Base-by-base conservation (phyloP, 371 early-diverging fungal genomes). In the Massospora cicadina region DNA sequence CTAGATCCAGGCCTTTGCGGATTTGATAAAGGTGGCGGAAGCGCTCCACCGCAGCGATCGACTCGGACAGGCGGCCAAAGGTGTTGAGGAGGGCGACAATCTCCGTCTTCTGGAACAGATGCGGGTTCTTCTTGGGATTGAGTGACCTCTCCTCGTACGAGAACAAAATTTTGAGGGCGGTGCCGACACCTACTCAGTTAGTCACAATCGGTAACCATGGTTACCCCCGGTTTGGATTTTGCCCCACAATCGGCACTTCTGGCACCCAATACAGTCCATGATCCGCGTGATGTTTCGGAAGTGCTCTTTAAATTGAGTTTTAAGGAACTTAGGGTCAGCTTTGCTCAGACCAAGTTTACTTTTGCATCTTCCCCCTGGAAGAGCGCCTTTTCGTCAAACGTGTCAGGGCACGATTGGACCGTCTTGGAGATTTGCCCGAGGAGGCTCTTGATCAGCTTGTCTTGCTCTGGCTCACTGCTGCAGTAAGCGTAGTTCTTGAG, bases 221-320 rank as follows among this genome's bases (percentile, higher is more conserved):
- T 62, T 62, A 62, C 90, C 90, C 30, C 80, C 73, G 17, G 85
- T 83, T 70, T 91, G 89, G 25, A 86, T 68, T 68, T 98, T 99
- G 25, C 98, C 98, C 99, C 99, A 99, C 31, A 99, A 75, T 61
- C 92, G 76, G 70, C 99, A 99, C 73, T 97, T 98, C 71, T 98
- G 93, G 73, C 99, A 99, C 0, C 89, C 91, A 21, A 98, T 93
- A 70, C 98, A 97, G 73, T 96, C 96, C 95, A 99, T 93, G 69
- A 96, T 94, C 28, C 83, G 74, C 13, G 94, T 87, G 13, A 98
- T 87, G 71, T 98, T 98, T 60, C 95, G 81, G 79, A 98, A 98
- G 70, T 86, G 88, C 29, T 81, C 79, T 68, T 88, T 84, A 74
- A 94, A 90, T 73, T 96, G 90, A 3, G 80, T 69, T 74, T 88